Percentiles rank a stretch among this genome's conserved stretches.
Conservation (phyloP, 805 yeast genomes). For the Zygoascus ofunaensis region DNA sequence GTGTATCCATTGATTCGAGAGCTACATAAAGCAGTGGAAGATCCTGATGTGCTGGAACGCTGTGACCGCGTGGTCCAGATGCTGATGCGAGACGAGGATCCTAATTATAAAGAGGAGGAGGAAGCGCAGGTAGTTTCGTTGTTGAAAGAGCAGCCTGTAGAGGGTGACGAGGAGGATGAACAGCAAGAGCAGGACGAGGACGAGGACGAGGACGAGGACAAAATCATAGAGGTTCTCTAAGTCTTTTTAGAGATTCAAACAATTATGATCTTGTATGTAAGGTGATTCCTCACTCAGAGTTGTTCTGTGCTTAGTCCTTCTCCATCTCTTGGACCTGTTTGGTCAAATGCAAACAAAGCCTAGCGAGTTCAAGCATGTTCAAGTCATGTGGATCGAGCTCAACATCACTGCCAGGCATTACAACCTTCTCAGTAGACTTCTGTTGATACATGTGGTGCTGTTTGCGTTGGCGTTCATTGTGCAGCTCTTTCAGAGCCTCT, state of each 20-base stretch:
- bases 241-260: background rate
- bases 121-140: constrained; percentile 2
- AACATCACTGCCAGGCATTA: too few species aligned
- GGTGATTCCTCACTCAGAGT: too few species aligned
- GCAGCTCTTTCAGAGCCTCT: too few species aligned
- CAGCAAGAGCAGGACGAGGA: constrained; percentile 41
- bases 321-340: too few species aligned
- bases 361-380: too few species aligned
- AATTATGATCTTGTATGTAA: too few species aligned
- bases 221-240: constrained; percentile 6
- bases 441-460: too few species aligned
- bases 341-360: too few species aligned
- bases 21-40: constrained; percentile 48
- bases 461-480: too few species aligned
- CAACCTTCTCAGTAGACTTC: too few species aligned
- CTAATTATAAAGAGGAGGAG: constrained; percentile 22
- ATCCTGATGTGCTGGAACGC: constrained; percentile 49
- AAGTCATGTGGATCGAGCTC: too few species aligned
- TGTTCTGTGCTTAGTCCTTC: too few species aligned
- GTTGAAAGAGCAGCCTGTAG: constrained; percentile 39
- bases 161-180: constrained; percentile 19
- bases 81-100: constrained; percentile 79
- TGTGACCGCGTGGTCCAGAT: constrained; percentile 82
- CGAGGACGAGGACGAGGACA: constrained; percentile 9
- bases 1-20: constrained; percentile 84